phyloP scores from a whole-genome alignment of 257 asterid species.

The Dorcoceras hygrometricum region DNA sequence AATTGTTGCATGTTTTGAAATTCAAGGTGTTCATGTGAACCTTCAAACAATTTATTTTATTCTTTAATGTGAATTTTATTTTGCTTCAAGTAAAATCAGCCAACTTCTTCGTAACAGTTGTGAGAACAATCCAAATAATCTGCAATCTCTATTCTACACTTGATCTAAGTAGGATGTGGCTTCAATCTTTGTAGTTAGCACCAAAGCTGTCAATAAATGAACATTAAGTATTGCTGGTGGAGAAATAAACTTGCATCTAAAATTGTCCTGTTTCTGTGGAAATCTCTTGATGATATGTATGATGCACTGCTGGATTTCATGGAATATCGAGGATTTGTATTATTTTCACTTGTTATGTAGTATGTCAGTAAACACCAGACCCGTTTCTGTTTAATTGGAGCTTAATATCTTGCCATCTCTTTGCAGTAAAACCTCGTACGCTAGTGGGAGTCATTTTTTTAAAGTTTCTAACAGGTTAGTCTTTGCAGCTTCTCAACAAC shows the following conservation, averaged over 20 bases:
- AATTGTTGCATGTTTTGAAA: constrained; percentile 19
- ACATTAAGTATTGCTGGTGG: constrained; percentile 11
- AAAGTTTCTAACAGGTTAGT: constrained; percentile 84
- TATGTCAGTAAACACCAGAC: background rate
- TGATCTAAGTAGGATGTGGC: constrained; percentile 6
- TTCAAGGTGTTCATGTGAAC: background rate
- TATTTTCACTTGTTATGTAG: background rate
- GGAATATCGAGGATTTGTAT: background rate
- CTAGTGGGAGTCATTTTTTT: constrained; percentile 86
- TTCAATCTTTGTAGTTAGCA: background rate
- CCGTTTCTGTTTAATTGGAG: constrained; percentile 18
- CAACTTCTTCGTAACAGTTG: background rate
- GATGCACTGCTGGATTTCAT: background rate
- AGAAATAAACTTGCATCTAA: background rate
- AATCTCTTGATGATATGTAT: background rate
- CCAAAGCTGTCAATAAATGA: background rate
- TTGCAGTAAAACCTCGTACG: constrained; percentile 90
- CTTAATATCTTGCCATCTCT: constrained; percentile 26
- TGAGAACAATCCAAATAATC: constrained; percentile 2
- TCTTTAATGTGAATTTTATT: background rate
- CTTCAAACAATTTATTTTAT: constrained; percentile 2
- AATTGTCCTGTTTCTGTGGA: background rate
- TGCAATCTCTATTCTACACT: constrained; percentile 11
- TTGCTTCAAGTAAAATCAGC: constrained; percentile 18
- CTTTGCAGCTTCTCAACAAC: constrained; percentile 17